A percentile compares a stretch with the other conserved stretches of the same genome.
These are phyloP conservation scores for Pichia kudriavzevii DNA, from an alignment of 1,139 yeast genomes.

Conservation along the genomic window DNA sequence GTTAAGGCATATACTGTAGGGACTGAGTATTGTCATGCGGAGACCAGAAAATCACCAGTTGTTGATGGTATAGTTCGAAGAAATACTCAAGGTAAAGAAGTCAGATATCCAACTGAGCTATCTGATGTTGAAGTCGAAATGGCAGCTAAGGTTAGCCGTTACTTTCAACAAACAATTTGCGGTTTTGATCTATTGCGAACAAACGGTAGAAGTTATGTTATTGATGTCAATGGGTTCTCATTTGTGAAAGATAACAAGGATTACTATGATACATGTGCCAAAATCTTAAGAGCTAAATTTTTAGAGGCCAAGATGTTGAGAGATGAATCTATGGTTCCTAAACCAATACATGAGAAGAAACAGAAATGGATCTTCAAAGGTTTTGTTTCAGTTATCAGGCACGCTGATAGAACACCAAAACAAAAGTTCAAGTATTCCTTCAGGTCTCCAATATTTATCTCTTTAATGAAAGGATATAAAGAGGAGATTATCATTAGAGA, in stretches of 20 bases:
- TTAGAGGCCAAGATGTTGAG: constrained; percentile 43
- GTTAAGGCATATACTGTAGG: constrained; percentile 99
- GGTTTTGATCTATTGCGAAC: constrained; percentile 94
- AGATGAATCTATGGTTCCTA: constrained; percentile 9
- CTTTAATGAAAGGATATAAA: constrained; percentile 84
- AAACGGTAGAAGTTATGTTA: constrained; percentile 81
- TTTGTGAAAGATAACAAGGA: constrained; percentile 89
- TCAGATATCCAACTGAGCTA: constrained; percentile 79
- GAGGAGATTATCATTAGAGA: constrained; percentile 95
- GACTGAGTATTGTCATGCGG: constrained; percentile 86
- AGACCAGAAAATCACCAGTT: constrained; percentile 95
- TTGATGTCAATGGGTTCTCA: constrained; percentile 97
- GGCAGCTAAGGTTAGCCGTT: constrained; percentile 68
- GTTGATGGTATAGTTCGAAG: constrained; percentile 97
- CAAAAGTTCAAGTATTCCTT: constrained; percentile 96
- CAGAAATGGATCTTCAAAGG: constrained; percentile 98
- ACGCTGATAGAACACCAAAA: constrained; percentile 98
- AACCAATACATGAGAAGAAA: constrained; percentile 47
- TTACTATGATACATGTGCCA: constrained; percentile 80
- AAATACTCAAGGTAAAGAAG: constrained; percentile 96
- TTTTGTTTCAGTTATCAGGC: constrained; percentile 83
- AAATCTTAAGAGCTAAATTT: constrained; percentile 69
- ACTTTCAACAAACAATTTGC: constrained; percentile 92
- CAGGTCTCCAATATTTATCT: constrained; percentile 77
- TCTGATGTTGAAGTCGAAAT: constrained; percentile 66